Evolutionary conservation across 2,329 filamentous ascomycete genomes (phyloP).

Genomic region (Stemphylium lycopersici): DNA sequence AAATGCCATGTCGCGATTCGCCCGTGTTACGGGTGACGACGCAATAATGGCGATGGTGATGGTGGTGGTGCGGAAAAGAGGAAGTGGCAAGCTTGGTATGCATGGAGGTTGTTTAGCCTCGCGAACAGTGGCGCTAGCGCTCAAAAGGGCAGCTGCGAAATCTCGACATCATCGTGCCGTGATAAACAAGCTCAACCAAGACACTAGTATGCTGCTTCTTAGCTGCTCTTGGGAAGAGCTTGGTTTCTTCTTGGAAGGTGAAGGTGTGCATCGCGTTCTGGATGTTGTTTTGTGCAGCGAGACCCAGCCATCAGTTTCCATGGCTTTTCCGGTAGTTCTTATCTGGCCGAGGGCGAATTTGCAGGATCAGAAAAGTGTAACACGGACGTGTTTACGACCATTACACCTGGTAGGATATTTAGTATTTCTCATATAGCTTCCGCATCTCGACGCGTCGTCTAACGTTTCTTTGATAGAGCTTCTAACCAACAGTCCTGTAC

Average conservation of each 20-base stretch:
- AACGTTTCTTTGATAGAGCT: no score
- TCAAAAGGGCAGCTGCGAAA: conserved; percentile 14
- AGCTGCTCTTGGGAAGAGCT: conserved; percentile 13
- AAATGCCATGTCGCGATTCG: neutral
- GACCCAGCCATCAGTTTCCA: neutral
- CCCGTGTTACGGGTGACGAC: neutral
- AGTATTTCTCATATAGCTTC: no score
- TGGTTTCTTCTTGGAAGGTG: conserved; percentile 20
- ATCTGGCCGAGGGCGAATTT: no score
- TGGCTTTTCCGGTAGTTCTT: no score
- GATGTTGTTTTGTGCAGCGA: neutral
- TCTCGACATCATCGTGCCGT: neutral
- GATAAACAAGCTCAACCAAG: conserved; percentile 21
- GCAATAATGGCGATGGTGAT: neutral
- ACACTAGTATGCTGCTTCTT: conserved; percentile 7
- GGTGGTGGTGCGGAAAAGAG: neutral
- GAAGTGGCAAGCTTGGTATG: neutral
- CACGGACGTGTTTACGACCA: no score
- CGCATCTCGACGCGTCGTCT: no score
- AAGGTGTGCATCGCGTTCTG: neutral
- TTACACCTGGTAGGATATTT: no score
- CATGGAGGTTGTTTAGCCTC: neutral
- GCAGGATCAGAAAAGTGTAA: no score
- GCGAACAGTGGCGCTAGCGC: conserved; percentile 1
- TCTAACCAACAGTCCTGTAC: no score